phyloP scores from a whole-genome alignment of 75 land plant species.

The Selaginella tamariscina region DNA sequence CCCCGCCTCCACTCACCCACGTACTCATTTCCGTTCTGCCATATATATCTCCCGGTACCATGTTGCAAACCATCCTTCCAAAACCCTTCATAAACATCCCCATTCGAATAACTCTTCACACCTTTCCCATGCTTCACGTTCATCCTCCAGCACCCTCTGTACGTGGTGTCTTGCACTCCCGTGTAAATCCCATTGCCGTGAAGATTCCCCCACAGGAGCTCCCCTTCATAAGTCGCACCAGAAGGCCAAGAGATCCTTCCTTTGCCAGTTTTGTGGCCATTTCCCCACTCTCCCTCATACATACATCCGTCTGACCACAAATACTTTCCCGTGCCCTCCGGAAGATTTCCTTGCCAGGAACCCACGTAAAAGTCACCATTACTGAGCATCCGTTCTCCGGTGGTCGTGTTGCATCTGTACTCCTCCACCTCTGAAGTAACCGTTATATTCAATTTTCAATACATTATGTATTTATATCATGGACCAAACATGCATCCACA shows the following conservation, averaged over 20 bases:
- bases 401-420: background rate
- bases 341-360: conserved; percentile 44
- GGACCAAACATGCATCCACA: too few relatives aligned
- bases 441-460: too few relatives aligned
- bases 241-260: conserved; percentile 39
- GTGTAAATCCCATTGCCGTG: conserved; percentile 45
- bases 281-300: conserved; percentile 50
- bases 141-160: conserved; percentile 55
- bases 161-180: conserved; percentile 48
- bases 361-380: conserved; percentile 65
- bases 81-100: conserved; percentile 87
- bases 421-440: too few relatives aligned
- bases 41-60: conserved; percentile 68
- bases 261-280: conserved; percentile 39
- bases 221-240: conserved; percentile 50
- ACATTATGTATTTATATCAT: too few relatives aligned
- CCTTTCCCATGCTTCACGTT: conserved; percentile 49
- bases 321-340: conserved; percentile 55
- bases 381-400: conserved; percentile 33
- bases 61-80: conserved; percentile 81
- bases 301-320: conserved; percentile 44
- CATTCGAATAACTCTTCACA: conserved; percentile 60
- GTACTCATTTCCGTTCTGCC: conserved; percentile 75
- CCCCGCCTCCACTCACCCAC: conserved; percentile 86
- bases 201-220: conserved; percentile 47